Evolutionary conservation across 2,329 filamentous ascomycete genomes (phyloP).

Genomic region (Stemphylium beticola): DNA sequence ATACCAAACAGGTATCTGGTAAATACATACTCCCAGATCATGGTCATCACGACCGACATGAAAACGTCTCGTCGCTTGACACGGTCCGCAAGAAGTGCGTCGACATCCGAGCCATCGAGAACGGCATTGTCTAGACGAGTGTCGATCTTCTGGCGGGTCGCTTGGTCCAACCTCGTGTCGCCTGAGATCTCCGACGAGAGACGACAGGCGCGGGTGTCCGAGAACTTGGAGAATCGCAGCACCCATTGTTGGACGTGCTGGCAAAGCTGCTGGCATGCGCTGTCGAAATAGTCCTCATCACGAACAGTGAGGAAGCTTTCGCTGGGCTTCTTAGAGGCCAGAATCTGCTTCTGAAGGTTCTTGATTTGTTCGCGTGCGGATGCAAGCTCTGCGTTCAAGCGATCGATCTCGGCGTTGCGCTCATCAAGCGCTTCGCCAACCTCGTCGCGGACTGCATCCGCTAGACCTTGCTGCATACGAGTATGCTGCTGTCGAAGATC

Average conservation of each 20-base stretch:
- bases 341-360: slow-evolving; percentile 65
- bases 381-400: slow-evolving; percentile 78
- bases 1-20: slow-evolving; percentile 98
- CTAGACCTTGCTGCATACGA: slow-evolving; percentile 67
- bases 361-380: slow-evolving; percentile 69
- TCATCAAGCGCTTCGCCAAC: slow-evolving; percentile 71
- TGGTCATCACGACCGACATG: slow-evolving; percentile 98
- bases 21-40: slow-evolving; percentile 99
- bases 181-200: slow-evolving; percentile 83
- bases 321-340: slow-evolving; percentile 60
- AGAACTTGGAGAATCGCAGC: slow-evolving; percentile 95
- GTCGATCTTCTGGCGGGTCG: slow-evolving; percentile 76
- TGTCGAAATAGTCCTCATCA: slow-evolving; percentile 95
- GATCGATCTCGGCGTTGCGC: slow-evolving; percentile 83
- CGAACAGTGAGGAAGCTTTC: slow-evolving; percentile 79
- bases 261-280: slow-evolving; percentile 91
- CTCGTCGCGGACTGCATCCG: slow-evolving; percentile 66
- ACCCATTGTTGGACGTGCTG: slow-evolving; percentile 98
- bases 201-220: slow-evolving; percentile 86
- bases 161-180: slow-evolving; percentile 42
- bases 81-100: slow-evolving; percentile 84
- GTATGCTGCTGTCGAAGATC: slow-evolving; percentile 68
- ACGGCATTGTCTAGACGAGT: slow-evolving; percentile 94
- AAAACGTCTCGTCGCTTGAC: slow-evolving; percentile 90
- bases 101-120: slow-evolving; percentile 91